A percentile compares a stretch with the other conserved stretches of the same genome.
phyloP scores from a whole-genome alignment of 1,284 basidiomycete genomes.

The Apiotrichum sp. region DNA sequence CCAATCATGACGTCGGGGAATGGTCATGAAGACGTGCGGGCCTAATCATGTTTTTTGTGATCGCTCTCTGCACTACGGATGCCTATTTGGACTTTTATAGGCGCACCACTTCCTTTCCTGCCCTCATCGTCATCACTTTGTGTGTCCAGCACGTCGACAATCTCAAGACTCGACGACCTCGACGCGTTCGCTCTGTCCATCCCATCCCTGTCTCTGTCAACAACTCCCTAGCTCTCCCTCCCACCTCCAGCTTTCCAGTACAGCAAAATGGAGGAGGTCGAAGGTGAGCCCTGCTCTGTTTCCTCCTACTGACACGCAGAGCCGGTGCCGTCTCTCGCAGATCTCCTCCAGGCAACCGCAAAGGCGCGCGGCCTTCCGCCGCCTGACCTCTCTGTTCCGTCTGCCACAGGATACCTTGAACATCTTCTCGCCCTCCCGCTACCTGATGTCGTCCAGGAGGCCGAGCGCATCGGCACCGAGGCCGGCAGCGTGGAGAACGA shows the following conservation, averaged over 20 bases:
- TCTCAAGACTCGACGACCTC: too few species aligned
- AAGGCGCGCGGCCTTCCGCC: neutral
- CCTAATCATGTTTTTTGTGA: too few species aligned
- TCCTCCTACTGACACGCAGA: constrained; percentile 7
- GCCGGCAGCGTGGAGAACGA: constrained; percentile 76
- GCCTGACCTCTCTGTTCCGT: constrained; percentile 20
- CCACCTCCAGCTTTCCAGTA: neutral
- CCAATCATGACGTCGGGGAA: too few species aligned
- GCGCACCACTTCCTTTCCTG: too few species aligned
- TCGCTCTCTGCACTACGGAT: too few species aligned
- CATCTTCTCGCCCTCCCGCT: constrained; percentile 62
- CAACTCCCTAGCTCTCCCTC: neutral
- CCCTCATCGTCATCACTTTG: too few species aligned
- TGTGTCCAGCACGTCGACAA: too few species aligned
- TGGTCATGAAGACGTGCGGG: too few species aligned
- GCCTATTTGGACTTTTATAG: too few species aligned
- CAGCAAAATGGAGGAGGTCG: constrained; percentile 23
- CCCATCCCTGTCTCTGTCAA: too few species aligned
- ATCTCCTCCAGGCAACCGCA: constrained; percentile 27
- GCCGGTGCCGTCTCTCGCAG: constrained; percentile 24
- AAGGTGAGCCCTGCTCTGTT: constrained; percentile 7
- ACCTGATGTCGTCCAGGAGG: constrained; percentile 61
- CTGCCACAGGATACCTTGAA: constrained; percentile 34
- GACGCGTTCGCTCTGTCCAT: too few species aligned
- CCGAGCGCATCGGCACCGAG: constrained; percentile 66